Base-by-base conservation (phyloP, 495 filamentous ascomycete genomes). In the Bryoglossum gracile region DNA sequence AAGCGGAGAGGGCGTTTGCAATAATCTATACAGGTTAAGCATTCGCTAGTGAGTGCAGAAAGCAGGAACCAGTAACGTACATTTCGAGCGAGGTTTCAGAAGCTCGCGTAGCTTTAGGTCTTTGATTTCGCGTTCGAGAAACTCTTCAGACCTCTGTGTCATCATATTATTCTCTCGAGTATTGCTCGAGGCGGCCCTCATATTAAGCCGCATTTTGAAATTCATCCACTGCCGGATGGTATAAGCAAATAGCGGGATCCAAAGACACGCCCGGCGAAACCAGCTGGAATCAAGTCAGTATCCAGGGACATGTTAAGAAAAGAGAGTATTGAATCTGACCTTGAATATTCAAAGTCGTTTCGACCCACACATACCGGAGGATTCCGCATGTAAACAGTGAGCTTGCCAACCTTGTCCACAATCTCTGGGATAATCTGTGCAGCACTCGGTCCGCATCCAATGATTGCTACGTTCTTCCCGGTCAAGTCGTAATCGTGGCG, bases 361-460 rank as follows among this genome's bases (percentile, higher is more conserved):
- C 35, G 35, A 16, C 8, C 35, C 8, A 38, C 35, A 38, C 35
- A 38, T 10, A 38, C 35, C 5, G 35, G 35, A 9, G 35, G 35
- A 17, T 38, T 38, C 5, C 35, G 35, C 35, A 38, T 38, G 16
- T 38, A 87, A 37, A 84, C 74, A 0, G 75, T 79, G 4, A 85
- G 62, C 9, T 71, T 61, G n/a, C 72, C 61, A 4, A 68, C 69
- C 4, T 73, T 50, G 40, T 75, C 76, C 38, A 77, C 76, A 22
- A 86, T 66, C 36, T 74, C 75, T 11, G 84, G 81, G 18, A 83
- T 70, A 53, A 87, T 84, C 58, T 87, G 84, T n/a, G 77, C 81
- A 8, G 76, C 77, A 14, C 81, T 85, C 16, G 83, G 81, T 18
- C 83, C 81, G 69, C 68, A 73, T 10, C 72, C 71, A n/a, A 75